A percentile compares a stretch with the other conserved stretches of the same genome.
phyloP scores from a whole-genome alignment of 768 basidiomycete genomes.

The Dioszegia aurantiaca region DNA sequence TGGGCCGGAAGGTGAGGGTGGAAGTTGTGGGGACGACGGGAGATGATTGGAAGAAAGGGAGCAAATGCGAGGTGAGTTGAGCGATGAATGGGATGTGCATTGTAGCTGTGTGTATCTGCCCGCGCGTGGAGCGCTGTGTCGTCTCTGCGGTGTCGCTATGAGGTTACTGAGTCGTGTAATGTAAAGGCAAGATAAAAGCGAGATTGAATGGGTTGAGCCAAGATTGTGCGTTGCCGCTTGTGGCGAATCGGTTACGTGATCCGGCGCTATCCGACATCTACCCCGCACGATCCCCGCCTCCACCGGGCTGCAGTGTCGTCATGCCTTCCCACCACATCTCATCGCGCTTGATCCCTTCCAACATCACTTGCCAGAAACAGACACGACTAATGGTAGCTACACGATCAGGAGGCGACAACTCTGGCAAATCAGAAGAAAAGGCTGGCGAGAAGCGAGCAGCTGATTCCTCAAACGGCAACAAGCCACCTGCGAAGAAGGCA shows the following conservation, averaged over 20 bases:
- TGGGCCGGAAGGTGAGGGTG: constrained; percentile 41
- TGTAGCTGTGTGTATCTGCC: background rate
- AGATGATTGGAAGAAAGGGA: constrained; percentile 25
- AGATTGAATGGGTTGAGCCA: too few relatives aligned
- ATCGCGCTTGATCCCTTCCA: background rate
- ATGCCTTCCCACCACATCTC: background rate
- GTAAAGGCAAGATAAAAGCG: too few relatives aligned
- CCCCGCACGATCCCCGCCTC: background rate
- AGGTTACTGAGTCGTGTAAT: background rate
- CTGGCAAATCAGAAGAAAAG: background rate
- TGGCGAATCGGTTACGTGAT: background rate
- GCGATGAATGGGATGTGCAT: constrained; percentile 45
- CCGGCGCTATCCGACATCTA: background rate
- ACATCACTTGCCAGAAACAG: too few relatives aligned
- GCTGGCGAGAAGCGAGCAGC: constrained; percentile 19
- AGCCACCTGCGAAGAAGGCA: constrained; percentile 18
- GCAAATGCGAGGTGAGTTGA: constrained; percentile 23
- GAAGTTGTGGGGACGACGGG: constrained; percentile 8
- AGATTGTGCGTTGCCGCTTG: background rate
- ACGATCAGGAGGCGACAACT: constrained; percentile 16
- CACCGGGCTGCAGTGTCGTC: background rate
- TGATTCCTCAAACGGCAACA: constrained; percentile 3
- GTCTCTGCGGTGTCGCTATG: constrained; percentile 6
- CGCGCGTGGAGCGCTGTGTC: constrained; percentile 13
- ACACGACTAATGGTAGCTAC: constrained; percentile 25